phyloP scores from a whole-genome alignment of 2,329 filamentous ascomycete species.

The Cordyceps javanica region DNA sequence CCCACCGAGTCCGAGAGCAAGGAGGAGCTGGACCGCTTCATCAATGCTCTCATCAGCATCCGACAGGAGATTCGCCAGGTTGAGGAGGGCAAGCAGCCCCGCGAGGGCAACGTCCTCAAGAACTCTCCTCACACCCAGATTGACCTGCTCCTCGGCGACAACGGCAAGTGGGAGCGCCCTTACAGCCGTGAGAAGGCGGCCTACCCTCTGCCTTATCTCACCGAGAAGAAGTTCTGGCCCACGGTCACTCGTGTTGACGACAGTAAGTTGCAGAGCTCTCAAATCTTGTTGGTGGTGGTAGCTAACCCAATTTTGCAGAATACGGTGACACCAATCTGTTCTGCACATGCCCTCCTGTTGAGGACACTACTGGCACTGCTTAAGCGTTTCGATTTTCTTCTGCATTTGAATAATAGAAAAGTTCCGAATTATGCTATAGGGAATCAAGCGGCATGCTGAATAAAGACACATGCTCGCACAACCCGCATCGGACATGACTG shows the following conservation, averaged over 20 bases:
- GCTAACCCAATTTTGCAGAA: conserved; percentile 41
- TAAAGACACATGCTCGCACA: conserved; percentile 13
- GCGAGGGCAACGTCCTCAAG: conserved; percentile 77
- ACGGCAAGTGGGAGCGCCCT: conserved; percentile 66
- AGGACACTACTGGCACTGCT: conserved; percentile 43
- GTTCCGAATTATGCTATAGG: conserved; percentile 4
- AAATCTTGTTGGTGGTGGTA: not conserved
- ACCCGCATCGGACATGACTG: conserved; percentile 7
- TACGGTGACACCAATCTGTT: conserved; percentile 91
- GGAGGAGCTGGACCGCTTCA: conserved; percentile 88
- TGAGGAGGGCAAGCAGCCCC: conserved; percentile 71
- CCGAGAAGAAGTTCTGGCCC: conserved; percentile 98
- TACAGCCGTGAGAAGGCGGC: conserved; percentile 80
- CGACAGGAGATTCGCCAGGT: conserved; percentile 77
- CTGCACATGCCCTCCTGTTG: conserved; percentile 87
- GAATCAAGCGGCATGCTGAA: conserved; percentile 13
- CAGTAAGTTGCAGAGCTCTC: conserved; percentile 47
- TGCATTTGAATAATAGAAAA: conserved; percentile 14
- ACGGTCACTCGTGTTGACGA: conserved; percentile 81
- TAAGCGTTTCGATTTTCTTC: conserved; percentile 6
- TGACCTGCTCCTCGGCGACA: conserved; percentile 61
- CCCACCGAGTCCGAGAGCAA: conserved; percentile 92
- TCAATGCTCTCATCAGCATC: conserved; percentile 82
- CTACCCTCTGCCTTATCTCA: conserved; percentile 75
- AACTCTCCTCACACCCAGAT: conserved; percentile 80